Conservation (phyloP, 148 eudicot species). For the Amaranthus hypochondriacus region DNA sequence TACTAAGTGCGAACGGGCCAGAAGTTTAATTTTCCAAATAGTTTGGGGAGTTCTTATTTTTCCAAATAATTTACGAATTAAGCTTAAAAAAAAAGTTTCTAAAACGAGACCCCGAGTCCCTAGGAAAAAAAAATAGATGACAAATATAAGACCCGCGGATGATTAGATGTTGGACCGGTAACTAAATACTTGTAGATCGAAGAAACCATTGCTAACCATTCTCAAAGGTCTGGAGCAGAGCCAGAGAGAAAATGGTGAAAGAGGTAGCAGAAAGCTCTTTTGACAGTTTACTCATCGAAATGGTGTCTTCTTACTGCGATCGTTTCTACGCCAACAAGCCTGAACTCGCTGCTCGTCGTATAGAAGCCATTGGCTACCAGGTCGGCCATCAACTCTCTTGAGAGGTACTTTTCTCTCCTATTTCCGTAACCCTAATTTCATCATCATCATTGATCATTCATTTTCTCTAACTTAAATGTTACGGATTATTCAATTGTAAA, state of each 20-base stretch:
- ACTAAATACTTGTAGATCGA: too few species aligned
- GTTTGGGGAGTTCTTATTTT: too few species aligned
- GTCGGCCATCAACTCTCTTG: constrained; percentile 95
- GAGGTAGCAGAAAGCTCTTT: constrained; percentile 91
- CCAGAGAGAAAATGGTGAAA: constrained; percentile 42
- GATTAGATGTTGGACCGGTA: too few species aligned
- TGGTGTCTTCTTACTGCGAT: constrained; percentile 67
- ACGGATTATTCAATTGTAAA: neutral
- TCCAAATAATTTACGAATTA: too few species aligned
- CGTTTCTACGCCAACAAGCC: constrained; percentile 81
- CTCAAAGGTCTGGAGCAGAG: neutral
- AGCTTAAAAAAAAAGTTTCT: too few species aligned
- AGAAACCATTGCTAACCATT: neutral
- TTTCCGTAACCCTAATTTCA: neutral
- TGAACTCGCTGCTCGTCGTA: constrained; percentile 94
- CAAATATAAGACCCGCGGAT: too few species aligned
- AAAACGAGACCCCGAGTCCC: too few species aligned
- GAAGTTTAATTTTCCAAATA: too few species aligned
- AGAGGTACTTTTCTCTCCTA: constrained; percentile 38
- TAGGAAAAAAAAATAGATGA: too few species aligned
- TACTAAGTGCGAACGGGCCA: too few species aligned
- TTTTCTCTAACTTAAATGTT: neutral
- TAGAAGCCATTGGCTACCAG: constrained; percentile 89
- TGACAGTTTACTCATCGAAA: constrained; percentile 73
- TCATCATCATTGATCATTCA: neutral